phyloP scores from a whole-genome alignment of 116 monocot genomes.

The Posidonia oceanica region DNA sequence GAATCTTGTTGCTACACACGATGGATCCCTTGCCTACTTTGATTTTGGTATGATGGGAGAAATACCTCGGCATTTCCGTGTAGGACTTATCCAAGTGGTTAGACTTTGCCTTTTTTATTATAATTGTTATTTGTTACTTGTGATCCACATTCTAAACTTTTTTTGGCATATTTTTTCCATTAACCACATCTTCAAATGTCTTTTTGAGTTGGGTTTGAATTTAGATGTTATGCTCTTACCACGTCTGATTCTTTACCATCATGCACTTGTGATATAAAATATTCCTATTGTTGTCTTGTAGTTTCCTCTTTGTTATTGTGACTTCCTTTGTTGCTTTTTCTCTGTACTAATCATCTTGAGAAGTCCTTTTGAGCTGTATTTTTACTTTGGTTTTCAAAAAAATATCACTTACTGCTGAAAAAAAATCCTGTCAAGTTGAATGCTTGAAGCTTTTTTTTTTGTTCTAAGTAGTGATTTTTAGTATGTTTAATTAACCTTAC shows the following conservation, averaged over 20 bases:
- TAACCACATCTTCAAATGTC: neutral
- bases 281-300: too few species aligned
- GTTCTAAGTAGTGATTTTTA: too few species aligned
- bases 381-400: too few species aligned
- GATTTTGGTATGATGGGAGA: conserved; percentile 99
- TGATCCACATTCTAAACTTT: neutral
- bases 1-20: conserved; percentile 84
- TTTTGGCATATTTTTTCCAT: neutral
- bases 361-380: too few species aligned
- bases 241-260: neutral
- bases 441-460: too few species aligned
- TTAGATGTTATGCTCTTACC: neutral
- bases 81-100: conserved; percentile 98
- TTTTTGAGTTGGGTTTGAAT: neutral
- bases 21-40: conserved; percentile 93
- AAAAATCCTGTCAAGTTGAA: too few species aligned
- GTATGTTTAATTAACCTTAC: too few species aligned
- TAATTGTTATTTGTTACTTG: neutral
- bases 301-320: too few species aligned
- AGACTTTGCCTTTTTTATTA: conserved; percentile 13
- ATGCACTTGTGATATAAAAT: too few species aligned
- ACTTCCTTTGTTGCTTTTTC: too few species aligned
- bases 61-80: conserved; percentile 95
- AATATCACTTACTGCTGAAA: too few species aligned
- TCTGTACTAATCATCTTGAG: too few species aligned